phyloP scores from a whole-genome alignment of 2,329 filamentous ascomycete genomes.

The Fusarium subglutinans region DNA sequence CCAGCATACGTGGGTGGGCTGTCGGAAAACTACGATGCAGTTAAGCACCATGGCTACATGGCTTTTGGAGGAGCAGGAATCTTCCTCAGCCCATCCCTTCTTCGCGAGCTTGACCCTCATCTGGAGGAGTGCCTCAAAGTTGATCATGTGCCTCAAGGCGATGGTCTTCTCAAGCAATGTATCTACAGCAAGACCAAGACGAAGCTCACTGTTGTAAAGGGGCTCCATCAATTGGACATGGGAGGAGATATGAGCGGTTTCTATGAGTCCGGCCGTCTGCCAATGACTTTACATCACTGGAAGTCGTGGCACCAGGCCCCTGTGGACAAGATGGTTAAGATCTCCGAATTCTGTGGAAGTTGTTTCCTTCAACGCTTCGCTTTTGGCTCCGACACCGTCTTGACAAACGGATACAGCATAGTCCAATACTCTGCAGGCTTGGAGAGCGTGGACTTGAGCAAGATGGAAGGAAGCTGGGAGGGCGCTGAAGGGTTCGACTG shows the following conservation, averaged over 20 bases:
- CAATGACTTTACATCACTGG: constrained; percentile 70
- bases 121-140: constrained; percentile 58
- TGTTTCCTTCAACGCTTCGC: constrained; percentile 67
- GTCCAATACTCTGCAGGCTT: constrained; percentile 56
- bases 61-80: constrained; percentile 69
- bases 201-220: constrained; percentile 63
- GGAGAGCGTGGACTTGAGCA: constrained; percentile 53
- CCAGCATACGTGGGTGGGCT: constrained; percentile 65
- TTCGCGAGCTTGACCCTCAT: constrained; percentile 56
- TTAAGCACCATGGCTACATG: constrained; percentile 65
- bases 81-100: constrained; percentile 64
- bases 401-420: constrained; percentile 69
- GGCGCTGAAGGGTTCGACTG: constrained; percentile 60
- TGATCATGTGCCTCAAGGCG: constrained; percentile 53
- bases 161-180: constrained; percentile 66
- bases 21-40: constrained; percentile 63
- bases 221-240: constrained; percentile 67
- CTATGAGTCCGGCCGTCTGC: constrained; percentile 65
- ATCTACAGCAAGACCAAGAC: constrained; percentile 64
- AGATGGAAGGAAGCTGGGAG: constrained; percentile 65
- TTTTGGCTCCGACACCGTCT: constrained; percentile 57
- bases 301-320: constrained; percentile 67
- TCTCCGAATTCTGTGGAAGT: constrained; percentile 64
- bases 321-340: constrained; percentile 59
- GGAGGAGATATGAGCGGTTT: constrained; percentile 65